Conservation (phyloP, 164 flowering plant species). For the Vitis riparia region DNA sequence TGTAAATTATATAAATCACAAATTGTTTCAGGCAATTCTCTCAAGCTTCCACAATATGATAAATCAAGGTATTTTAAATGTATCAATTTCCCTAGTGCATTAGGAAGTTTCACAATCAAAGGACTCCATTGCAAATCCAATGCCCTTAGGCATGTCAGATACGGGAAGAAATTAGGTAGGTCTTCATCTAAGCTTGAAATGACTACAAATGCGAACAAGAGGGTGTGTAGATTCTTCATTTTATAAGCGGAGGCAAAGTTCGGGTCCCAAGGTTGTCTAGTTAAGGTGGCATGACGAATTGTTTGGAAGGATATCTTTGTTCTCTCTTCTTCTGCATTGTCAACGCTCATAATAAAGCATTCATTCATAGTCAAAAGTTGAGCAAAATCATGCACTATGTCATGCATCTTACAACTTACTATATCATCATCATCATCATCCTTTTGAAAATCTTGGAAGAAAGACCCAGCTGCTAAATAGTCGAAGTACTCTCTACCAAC, state of each 20-base stretch:
- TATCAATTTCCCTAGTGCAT: slow-evolving; percentile 5
- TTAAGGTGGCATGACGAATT: background rate
- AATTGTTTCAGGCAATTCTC: slow-evolving; percentile 8
- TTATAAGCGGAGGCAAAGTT: background rate
- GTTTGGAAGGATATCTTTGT: no score
- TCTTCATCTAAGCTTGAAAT: no score
- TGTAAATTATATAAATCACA: slow-evolving; percentile 14
- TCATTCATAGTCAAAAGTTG: background rate
- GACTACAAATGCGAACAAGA: background rate
- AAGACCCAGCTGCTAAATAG: slow-evolving; percentile 4
- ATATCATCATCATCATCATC: slow-evolving; percentile 1
- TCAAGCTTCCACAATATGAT: background rate
- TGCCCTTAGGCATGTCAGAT: slow-evolving; percentile 9
- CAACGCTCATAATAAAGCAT: background rate
- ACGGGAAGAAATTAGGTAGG: background rate
- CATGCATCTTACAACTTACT: slow-evolving; percentile 5
- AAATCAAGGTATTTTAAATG: slow-evolving; percentile 20
- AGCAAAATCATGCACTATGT: slow-evolving; percentile 19
- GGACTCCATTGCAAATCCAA: background rate
- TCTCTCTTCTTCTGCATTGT: no score
- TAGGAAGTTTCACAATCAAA: background rate
- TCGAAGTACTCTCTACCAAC: slow-evolving; percentile 8
- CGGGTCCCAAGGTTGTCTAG: background rate
- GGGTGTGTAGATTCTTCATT: slow-evolving; percentile 3
- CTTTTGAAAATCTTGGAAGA: slow-evolving; percentile 17